These are phyloP conservation scores for Withania somnifera DNA, from an alignment of 305 asterid species.

Conservation along the genomic window DNA sequence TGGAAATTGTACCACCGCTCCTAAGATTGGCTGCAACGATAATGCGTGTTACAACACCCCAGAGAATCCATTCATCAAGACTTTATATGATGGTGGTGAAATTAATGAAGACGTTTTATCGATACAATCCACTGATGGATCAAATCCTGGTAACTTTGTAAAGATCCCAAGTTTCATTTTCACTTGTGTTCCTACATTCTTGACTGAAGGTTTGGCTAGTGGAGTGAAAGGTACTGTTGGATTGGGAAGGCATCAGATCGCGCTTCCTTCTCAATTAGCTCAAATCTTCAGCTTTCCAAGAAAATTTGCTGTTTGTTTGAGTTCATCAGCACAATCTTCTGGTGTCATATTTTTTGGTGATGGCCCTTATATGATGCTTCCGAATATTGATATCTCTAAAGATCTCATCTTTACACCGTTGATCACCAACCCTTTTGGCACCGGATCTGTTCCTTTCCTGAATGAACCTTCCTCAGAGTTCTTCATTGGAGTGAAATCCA, in stretches of 20 bases:
- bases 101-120: constrained; percentile 7
- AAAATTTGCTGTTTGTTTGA: constrained; percentile 17
- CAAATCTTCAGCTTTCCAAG: constrained; percentile 4
- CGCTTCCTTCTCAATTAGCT: constrained; percentile 10
- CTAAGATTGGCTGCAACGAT: constrained; percentile 10
- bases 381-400: not conserved
- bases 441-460: not conserved
- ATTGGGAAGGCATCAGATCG: not conserved
- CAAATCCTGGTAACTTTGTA: not conserved
- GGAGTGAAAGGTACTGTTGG: constrained; percentile 11
- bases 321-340: constrained; percentile 1
- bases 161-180: not conserved
- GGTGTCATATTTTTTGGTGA: constrained; percentile 19
- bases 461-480: constrained; percentile 8
- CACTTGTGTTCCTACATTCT: constrained; percentile 5
- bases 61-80: constrained; percentile 6
- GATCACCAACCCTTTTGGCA: constrained; percentile 5
- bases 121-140: constrained; percentile 7
- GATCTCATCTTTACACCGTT: constrained; percentile 9
- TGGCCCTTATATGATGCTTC: constrained; percentile 8
- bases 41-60: constrained; percentile 7
- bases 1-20: not conserved
- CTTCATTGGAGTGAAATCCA: constrained; percentile 12
- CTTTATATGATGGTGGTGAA: not conserved
- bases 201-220: constrained; percentile 7